phyloP scores from a whole-genome alignment of 2,329 filamentous ascomycete genomes.

The Taxawa tesnikishii region DNA sequence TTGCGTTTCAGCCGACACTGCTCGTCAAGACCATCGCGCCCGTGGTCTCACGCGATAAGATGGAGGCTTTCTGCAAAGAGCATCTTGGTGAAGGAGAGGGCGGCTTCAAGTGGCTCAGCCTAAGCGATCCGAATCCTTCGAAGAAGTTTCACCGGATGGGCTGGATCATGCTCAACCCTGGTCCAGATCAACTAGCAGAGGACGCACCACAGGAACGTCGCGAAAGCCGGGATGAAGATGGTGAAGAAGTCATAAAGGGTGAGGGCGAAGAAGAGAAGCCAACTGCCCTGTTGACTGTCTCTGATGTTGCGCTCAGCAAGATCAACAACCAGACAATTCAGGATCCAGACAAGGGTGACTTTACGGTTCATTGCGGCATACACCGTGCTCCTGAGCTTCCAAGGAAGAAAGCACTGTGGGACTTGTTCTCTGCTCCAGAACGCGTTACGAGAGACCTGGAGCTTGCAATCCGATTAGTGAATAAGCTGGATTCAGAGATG shows the following conservation, averaged over 20 bases:
- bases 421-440: constrained; percentile 88
- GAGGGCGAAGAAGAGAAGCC: constrained; percentile 10
- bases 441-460: constrained; percentile 82
- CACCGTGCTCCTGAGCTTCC: constrained; percentile 79
- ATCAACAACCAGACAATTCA: constrained; percentile 97
- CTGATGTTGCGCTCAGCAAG: constrained; percentile 76
- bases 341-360: constrained; percentile 85
- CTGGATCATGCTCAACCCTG: constrained; percentile 91
- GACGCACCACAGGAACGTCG: constrained; percentile 57
- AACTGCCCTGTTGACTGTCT: constrained; percentile 16
- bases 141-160: constrained; percentile 97
- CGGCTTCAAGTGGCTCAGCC: constrained; percentile 88
- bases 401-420: constrained; percentile 92
- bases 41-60: constrained; percentile 83
- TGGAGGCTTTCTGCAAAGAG: constrained; percentile 90
- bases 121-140: constrained; percentile 91
- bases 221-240: constrained; percentile 61
- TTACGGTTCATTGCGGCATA: constrained; percentile 92
- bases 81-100: constrained; percentile 83
- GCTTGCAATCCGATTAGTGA: constrained; percentile 68
- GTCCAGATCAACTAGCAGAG: constrained; percentile 51
- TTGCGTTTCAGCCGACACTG: constrained; percentile 76
- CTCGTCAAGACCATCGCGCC: constrained; percentile 97
- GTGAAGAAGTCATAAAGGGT: constrained; percentile 37
- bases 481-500: constrained; percentile 75